Base-by-base conservation (phyloP, 1,139 yeast genomes). In the Wickerhamomyces sp. region DNA sequence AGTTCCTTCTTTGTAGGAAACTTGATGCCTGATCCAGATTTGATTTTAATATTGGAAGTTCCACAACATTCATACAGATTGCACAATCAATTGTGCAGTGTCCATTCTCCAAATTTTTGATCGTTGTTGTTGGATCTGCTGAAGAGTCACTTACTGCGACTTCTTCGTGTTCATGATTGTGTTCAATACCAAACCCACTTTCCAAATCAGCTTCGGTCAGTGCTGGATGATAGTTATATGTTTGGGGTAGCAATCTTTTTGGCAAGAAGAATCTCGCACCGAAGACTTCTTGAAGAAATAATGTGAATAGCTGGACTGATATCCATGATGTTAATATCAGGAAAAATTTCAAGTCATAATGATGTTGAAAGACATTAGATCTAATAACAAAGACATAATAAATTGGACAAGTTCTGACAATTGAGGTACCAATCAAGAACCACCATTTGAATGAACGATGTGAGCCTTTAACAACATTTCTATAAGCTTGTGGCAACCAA, bases 401-500 rank as follows among this genome's bases (percentile, higher is more conserved):
- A 4, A 89, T 64, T 0, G 96, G 97, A 0, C 76, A 40, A 6
- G 84, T 57, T 50, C 97, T 71, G 10, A 86, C 64, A 1, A 78
- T 38, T 0, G 90, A 78, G 0, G 86, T 79, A 0, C 90, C 87
- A 14, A 83, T 32, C 18, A 90, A 74, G 57, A 85, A 93, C 48
- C 76, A 76, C 88, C 90, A 84, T 37, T 71, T 66, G 54, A 86
- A 81, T 6, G 90, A 78, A 36, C 71, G 69, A 45, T 84, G 69
- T n/a, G 87, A 72, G 27, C 93, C 93, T 47, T 88, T 75, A 23
- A 85, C 65, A 6, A 86, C 81, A 59, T 89, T 88, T 56, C 96
- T 73, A 50, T 81, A 78, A 42, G 89, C 84, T 62, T 91, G 99
- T 0, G 97, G 97, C n/a, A 85, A 55, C 97, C 97, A 91, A 55